phyloP scores from a whole-genome alignment of 2,329 filamentous ascomycete genomes.

The Aureobasidium musti region DNA sequence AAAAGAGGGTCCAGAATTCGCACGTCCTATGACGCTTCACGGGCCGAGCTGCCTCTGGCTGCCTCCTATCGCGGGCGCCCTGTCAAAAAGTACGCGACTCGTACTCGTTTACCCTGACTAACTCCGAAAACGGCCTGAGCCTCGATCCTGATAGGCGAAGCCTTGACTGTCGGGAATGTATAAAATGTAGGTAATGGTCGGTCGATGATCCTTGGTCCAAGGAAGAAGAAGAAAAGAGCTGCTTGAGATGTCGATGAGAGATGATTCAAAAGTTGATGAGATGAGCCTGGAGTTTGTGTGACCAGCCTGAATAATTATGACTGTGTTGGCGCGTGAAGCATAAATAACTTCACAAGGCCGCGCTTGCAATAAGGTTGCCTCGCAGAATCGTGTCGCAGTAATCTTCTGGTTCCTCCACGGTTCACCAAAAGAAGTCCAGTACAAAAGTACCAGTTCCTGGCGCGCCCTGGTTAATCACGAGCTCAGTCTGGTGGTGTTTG shows the following conservation, averaged over 20 bases:
- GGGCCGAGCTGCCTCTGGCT: neutral
- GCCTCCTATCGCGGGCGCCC: constrained; percentile 15
- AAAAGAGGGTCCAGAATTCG: constrained; percentile 25
- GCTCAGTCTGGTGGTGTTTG: neutral
- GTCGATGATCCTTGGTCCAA: neutral
- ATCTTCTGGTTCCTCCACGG: constrained; percentile 16
- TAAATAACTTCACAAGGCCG: constrained; percentile 23
- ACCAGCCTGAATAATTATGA: constrained; percentile 13
- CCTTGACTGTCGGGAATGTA: constrained; percentile 5
- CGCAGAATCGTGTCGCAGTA: constrained; percentile 13
- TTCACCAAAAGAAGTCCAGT: constrained; percentile 13
- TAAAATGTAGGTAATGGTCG: constrained; percentile 2
- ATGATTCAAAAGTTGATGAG: neutral
- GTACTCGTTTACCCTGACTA: constrained; percentile 2
- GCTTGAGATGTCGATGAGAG: neutral
- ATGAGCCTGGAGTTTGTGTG: constrained; percentile 1
- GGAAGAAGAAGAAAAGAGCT: neutral
- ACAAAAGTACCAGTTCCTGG: constrained; percentile 25
- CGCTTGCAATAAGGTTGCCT: constrained; percentile 22
- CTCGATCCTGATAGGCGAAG: constrained; percentile 12
- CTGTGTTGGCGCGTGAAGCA: constrained; percentile 24
- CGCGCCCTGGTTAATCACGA: constrained; percentile 17
- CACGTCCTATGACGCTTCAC: constrained; percentile 18
- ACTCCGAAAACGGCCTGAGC: constrained; percentile 11
- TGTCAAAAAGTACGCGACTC: neutral